Conservation (phyloP, 441 rosid species). For the Eutrema salsugineum region DNA sequence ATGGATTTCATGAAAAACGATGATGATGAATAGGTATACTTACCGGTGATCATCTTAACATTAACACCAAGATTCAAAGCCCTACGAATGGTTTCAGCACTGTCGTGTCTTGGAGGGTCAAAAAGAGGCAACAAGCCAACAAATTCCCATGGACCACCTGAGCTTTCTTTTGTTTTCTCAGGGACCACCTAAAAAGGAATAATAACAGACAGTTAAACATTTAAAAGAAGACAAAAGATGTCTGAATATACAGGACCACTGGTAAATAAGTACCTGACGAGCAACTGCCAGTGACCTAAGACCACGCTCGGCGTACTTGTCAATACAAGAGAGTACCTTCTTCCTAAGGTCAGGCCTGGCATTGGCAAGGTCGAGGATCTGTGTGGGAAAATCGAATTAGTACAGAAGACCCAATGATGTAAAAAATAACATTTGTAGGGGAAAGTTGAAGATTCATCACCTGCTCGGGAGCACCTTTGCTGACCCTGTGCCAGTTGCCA, state of each 20-base stretch:
- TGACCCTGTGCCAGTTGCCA: conserved; percentile 86
- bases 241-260: neutral
- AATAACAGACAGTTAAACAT: neutral
- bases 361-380: conserved; percentile 73
- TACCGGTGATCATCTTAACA: conserved; percentile 98
- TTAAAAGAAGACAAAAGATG: neutral
- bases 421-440: neutral
- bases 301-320: conserved; percentile 86
- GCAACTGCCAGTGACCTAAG: conserved; percentile 73
- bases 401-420: neutral
- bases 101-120: conserved; percentile 87
- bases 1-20: neutral
- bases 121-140: conserved; percentile 68
- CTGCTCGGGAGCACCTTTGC: conserved; percentile 99
- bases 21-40: neutral
- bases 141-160: conserved; percentile 49
- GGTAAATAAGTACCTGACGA: conserved; percentile 47
- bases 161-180: conserved; percentile 57
- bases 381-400: conserved; percentile 17
- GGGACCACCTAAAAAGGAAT: conserved; percentile 51
- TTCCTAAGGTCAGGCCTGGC: conserved; percentile 64
- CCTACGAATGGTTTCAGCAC: conserved; percentile 94
- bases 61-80: conserved; percentile 95
- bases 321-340: conserved; percentile 58
- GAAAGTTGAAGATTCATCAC: conserved; percentile 30